Conservation (phyloP, 495 filamentous ascomycete species). For the Penicillium tannophilum region DNA sequence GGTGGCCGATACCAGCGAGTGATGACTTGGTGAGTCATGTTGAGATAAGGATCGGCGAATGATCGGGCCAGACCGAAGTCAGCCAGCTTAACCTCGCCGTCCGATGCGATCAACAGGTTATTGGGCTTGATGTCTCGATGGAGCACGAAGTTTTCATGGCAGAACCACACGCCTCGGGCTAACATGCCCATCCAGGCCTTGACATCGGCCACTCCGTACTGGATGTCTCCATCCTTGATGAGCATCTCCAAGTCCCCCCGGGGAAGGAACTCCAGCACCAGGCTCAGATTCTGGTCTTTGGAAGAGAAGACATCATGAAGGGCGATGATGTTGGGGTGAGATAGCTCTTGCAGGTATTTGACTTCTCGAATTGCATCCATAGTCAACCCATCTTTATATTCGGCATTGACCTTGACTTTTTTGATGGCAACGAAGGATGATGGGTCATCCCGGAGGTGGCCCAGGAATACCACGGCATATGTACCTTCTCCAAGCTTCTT, state of each 20-base stretch:
- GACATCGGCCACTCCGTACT: slow-evolving; percentile 79
- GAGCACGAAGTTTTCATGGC: slow-evolving; percentile 90
- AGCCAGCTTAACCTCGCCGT: slow-evolving; percentile 91
- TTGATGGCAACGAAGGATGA: slow-evolving; percentile 85
- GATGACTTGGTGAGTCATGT: slow-evolving; percentile 94
- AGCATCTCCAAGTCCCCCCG: slow-evolving; percentile 90
- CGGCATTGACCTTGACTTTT: slow-evolving; percentile 92
- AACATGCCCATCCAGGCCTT: slow-evolving; percentile 99
- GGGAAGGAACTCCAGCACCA: slow-evolving; percentile 92
- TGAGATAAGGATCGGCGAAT: slow-evolving; percentile 83
- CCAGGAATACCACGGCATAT: slow-evolving; percentile 93
- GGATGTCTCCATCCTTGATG: slow-evolving; percentile 79
- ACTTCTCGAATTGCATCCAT: slow-evolving; percentile 96
- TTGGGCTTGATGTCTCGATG: slow-evolving; percentile 99
- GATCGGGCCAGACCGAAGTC: slow-evolving; percentile 94
- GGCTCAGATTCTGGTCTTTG: slow-evolving; percentile 89
- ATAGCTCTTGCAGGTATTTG: slow-evolving; percentile 91
- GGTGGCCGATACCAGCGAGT: slow-evolving; percentile 96
- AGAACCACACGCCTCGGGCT: slow-evolving; percentile 90
- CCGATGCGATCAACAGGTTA: slow-evolving; percentile 90
- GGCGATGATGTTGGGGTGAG: slow-evolving; percentile 92
- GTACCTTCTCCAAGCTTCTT: slow-evolving; percentile 94
- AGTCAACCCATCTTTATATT: slow-evolving; percentile 81
- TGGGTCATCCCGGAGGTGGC: slow-evolving; percentile 70
- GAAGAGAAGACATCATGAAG: slow-evolving; percentile 89